Base-by-base conservation (phyloP, 1,284 basidiomycete species). In the Trichosporon inkin region DNA sequence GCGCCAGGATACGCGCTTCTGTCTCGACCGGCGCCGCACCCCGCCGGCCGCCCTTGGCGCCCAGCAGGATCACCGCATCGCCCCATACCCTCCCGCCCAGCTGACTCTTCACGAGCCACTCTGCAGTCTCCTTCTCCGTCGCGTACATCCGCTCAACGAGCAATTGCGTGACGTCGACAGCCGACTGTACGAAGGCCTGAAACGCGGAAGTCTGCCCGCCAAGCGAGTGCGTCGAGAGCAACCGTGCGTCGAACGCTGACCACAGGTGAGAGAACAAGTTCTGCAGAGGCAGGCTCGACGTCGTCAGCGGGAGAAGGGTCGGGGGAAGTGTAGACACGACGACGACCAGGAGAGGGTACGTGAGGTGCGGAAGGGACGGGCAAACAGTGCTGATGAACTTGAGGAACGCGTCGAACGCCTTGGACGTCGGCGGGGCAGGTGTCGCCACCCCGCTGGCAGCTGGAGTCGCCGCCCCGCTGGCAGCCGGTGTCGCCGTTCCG, bases 321-420 rank as follows among this genome's bases (percentile, higher is more conserved):
- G 67, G 5, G 0, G 73, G 74, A 2, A 77, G 51, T 1, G 74
- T 76, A 1, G 74, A 76, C 36, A 77, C 63, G 61, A 71, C 68
- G 39, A 74, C 72, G 34, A 72, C 65, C 1, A 73, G 71, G 19
- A 73, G 62, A 28, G 71, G 74, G 57, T 72, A 77, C 6, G 74
- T 74, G 55, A 73, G 66, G 57, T 75, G 72, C 0, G 76, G 76
- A 16, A 77, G 59, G 3, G 70, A 55, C 8, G 76, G 75, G 44
- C 72, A 76, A 37, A 73, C 68, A 7, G 73, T 71, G 8, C 75
- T 68, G 38, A 76, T 67, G 63, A 76, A 77, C 37, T 72, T 67
- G 41, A 78, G 71, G 65, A 78, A 75, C n/a, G 62, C 84, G n/a
- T 70, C 71, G 68, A 88, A 91, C 1, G 86, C 82, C n/a, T 75